Evolutionary conservation across 1,284 basidiomycete genomes (phyloP), one percentile per base, ranked within the genome.

Genomic region (Ceraceosorus guamensis): DNA sequence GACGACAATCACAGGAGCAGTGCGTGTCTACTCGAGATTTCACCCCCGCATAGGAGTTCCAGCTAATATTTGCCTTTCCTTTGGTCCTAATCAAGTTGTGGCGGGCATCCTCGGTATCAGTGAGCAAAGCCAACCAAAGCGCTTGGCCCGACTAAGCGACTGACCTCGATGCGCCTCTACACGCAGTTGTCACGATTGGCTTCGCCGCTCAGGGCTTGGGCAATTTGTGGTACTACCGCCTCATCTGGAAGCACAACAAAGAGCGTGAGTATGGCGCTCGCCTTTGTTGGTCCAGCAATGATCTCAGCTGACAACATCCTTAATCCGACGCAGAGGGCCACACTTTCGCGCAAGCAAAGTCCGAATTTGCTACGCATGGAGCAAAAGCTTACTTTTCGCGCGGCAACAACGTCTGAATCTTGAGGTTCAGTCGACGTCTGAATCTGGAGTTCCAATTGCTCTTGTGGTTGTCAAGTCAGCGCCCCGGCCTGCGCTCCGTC

Each of bases 151-250:
- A n/a, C n/a, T n/a, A n/a, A n/a, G n/a, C n/a, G n/a, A n/a, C n/a
- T n/a, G n/a, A n/a, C n/a, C n/a, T n/a, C n/a, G n/a, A n/a, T n/a
- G n/a, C n/a, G n/a, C n/a, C n/a, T n/a, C n/a, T n/a, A n/a, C 37
- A 41, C 8, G n/a, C 37, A 41, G 37, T 98, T 48, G 83, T 91
- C 2, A 90, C 87, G 6, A 81, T 86, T 34, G 91, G 90, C 33
- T 98, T 95, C 90, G 81, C 82, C 3, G 58, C 93, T 35, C 91
- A 98, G 77, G 87, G 87, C 7, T 66, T 86, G 49, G 91, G 89
- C 14, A 84, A 85, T 71, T 83, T 83, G n/a, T 88, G 83, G 76
- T 90, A 87, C 77, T 93, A 86, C 77, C 83, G 85, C 33, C 50
- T 90, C 86, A 90, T 91, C 65, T 93, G 88, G 83, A 78, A 80